Evolutionary conservation across 2,329 filamentous ascomycete genomes (phyloP), one percentile per base, ranked within the genome.

Genomic region (Stachybotrys elegans): DNA sequence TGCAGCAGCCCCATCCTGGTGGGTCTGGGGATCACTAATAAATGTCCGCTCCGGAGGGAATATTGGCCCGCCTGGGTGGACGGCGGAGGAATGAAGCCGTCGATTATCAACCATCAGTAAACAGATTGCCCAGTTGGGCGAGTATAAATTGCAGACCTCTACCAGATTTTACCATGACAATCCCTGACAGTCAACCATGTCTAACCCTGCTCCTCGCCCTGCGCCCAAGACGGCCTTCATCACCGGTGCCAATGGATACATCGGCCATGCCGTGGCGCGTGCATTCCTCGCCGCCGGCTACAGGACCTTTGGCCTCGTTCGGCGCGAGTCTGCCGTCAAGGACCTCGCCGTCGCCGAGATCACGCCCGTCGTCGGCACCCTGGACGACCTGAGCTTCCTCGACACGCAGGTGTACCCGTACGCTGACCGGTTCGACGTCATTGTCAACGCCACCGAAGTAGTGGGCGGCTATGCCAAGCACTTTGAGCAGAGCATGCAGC

Each of bases 161-260:
- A n/a, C n/a, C n/a, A n/a, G n/a, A n/a, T n/a, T n/a, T n/a, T n/a
- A n/a, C n/a, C n/a, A n/a, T n/a, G n/a, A n/a, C n/a, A n/a, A n/a
- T n/a, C n/a, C n/a, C n/a, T n/a, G n/a, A n/a, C n/a, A n/a, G n/a
- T n/a, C n/a, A n/a, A n/a, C n/a, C n/a, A n/a, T n/a, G n/a, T n/a
- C 25, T n/a, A 29, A 29, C 25, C 25, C 25, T 3, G 14, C 31
- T 16, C 31, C 31, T 16, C 9, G 31, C 25, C 11, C 8, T 17
- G 8, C 31, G 8, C 31, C 31, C 9, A 34, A 34, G 14, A 64
- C 61, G 2, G 70, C 67, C n/a, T 57, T 75, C 6, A 62, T 75
- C 20, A 72, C 66, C 3, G 72, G 71, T 8, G 71, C 71, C 12
- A 73, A 72, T 42, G 72, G 71, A 9, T 75, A 72, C 52, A 69